These are phyloP conservation scores for Beauveria sp. DNA, from an alignment of 2,329 filamentous ascomycete species.

Conservation along the genomic window DNA sequence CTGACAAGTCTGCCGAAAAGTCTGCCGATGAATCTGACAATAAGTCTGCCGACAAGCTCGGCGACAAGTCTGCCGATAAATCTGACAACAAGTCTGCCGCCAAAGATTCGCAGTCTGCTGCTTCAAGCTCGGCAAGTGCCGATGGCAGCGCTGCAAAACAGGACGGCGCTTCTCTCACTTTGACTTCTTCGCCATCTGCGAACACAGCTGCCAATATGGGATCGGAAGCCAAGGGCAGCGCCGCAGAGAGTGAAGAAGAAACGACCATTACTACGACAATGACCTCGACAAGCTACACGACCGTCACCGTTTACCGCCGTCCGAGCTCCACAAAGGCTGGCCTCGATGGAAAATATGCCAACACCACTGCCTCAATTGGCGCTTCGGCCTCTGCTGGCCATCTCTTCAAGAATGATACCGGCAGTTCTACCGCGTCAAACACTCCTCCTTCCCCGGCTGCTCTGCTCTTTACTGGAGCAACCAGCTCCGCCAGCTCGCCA, in stretches of 20 bases:
- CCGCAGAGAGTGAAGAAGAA: background rate
- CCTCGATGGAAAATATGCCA: background rate
- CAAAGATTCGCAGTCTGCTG: background rate
- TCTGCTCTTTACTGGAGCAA: background rate
- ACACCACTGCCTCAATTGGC: background rate
- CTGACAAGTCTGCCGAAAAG: background rate
- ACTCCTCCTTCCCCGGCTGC: background rate
- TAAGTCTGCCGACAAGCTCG: background rate
- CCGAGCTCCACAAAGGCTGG: background rate
- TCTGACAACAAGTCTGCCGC: background rate
- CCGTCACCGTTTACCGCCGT: background rate
- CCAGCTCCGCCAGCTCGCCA: background rate
- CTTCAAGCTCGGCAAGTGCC: background rate
- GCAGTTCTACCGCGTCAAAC: background rate
- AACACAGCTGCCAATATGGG: background rate
- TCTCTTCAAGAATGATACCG: background rate
- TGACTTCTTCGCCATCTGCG: background rate
- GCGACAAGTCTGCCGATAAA: background rate
- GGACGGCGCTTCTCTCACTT: background rate
- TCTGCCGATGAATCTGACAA: background rate
- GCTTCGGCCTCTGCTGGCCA: background rate
- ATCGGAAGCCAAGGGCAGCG: background rate
- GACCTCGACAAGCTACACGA: constrained; percentile 3
- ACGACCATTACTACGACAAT: constrained; percentile 2
- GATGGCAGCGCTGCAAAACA: background rate